Evolutionary conservation across 345 rosid species (phyloP).

Genomic region (Citrus medica): DNA sequence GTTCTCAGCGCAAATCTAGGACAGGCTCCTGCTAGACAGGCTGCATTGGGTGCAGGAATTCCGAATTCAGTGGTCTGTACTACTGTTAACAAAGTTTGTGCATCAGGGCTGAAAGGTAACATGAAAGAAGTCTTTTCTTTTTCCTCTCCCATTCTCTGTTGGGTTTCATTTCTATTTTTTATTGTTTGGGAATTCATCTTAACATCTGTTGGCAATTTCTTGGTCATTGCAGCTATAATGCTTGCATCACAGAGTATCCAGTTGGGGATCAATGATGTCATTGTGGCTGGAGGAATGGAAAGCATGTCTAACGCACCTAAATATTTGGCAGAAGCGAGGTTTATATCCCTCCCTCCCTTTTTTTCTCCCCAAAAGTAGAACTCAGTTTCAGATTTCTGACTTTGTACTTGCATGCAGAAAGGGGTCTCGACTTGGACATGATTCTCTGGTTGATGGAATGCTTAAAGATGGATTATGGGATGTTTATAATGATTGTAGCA

Average conservation of each 20-base stretch:
- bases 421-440: slow-evolving; percentile 97
- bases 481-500: slow-evolving; percentile 82
- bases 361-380: neutral
- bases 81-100: slow-evolving; percentile 95
- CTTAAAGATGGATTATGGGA: slow-evolving; percentile 98
- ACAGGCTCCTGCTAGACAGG: slow-evolving; percentile 99
- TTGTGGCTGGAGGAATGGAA: slow-evolving; percentile 99
- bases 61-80: slow-evolving; percentile 84
- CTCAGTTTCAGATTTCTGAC: slow-evolving; percentile 18
- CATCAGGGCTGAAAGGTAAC: slow-evolving; percentile 98
- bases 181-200: neutral
- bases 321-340: slow-evolving; percentile 93
- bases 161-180: neutral
- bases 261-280: slow-evolving; percentile 85
- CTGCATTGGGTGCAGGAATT: slow-evolving; percentile 94
- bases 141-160: no score
- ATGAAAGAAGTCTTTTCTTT: neutral
- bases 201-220: neutral
- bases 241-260: slow-evolving; percentile 95
- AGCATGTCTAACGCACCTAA: slow-evolving; percentile 97
- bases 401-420: slow-evolving; percentile 49
- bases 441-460: slow-evolving; percentile 92
- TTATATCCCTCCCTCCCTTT: neutral
- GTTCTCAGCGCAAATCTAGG: slow-evolving; percentile 95
- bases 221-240: slow-evolving; percentile 68